A percentile compares a stretch with the other conserved stretches of the same genome.
Conservation (phyloP, 2,329 filamentous ascomycete genomes). For the Monilinia fructigena region DNA sequence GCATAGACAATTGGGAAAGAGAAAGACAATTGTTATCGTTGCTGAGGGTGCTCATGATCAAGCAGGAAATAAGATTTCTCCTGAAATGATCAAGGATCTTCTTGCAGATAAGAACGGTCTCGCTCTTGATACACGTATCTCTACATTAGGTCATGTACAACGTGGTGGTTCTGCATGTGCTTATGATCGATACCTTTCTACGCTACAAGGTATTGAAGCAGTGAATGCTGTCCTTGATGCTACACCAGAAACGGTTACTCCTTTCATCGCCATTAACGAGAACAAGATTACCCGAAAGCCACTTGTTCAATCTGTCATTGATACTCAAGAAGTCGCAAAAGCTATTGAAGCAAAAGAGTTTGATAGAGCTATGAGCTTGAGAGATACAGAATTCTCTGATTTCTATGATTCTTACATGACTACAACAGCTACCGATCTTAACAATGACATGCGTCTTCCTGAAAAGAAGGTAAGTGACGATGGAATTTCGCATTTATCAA, state of each 20-base stretch:
- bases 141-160: constrained; percentile 95
- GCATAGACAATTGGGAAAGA: constrained; percentile 86
- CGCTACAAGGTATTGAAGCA: constrained; percentile 89
- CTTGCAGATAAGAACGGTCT: constrained; percentile 76
- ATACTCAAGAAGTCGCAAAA: constrained; percentile 80
- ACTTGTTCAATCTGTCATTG: constrained; percentile 80
- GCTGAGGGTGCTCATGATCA: constrained; percentile 91
- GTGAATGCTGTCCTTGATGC: constrained; percentile 89
- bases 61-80: constrained; percentile 78
- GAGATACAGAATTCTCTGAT: constrained; percentile 91
- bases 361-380: constrained; percentile 78
- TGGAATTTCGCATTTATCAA: not conserved
- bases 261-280: constrained; percentile 94
- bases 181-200: constrained; percentile 91
- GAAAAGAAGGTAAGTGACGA: constrained; percentile 62
- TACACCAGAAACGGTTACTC: constrained; percentile 83
- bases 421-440: constrained; percentile 79
- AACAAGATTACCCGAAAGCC: constrained; percentile 95
- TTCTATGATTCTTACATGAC: constrained; percentile 89
- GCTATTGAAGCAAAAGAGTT: constrained; percentile 86
- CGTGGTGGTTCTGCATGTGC: constrained; percentile 88
- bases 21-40: constrained; percentile 97
- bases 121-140: constrained; percentile 86
- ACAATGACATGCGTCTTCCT: constrained; percentile 63
- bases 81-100: constrained; percentile 79